phyloP scores from a whole-genome alignment of 2,329 filamentous ascomycete species.

The Fusarium mundagurra region DNA sequence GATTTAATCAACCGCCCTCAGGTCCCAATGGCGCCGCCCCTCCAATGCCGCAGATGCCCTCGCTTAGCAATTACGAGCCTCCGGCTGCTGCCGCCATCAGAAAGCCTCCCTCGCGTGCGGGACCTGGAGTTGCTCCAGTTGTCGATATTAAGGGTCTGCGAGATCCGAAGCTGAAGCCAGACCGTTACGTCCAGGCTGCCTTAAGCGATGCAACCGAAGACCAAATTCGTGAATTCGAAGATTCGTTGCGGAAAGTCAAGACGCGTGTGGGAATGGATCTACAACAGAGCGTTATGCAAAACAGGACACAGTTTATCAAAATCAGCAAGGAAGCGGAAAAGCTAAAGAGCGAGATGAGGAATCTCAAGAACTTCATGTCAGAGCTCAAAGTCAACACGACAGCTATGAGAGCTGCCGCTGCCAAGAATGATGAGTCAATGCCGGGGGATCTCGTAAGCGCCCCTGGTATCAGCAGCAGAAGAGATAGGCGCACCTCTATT shows the following conservation, averaged over 20 bases:
- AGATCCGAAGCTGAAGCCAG: constrained; percentile 81
- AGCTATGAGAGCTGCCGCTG: constrained; percentile 69
- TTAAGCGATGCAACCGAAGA: constrained; percentile 87
- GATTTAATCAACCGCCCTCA: constrained; percentile 81
- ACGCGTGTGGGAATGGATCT: constrained; percentile 82
- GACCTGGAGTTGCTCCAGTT: constrained; percentile 64
- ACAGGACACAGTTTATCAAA: constrained; percentile 97
- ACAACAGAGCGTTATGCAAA: constrained; percentile 96
- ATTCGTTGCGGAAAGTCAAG: constrained; percentile 79
- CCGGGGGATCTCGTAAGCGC: constrained; percentile 59
- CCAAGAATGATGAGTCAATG: constrained; percentile 58
- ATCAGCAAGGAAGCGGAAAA: constrained; percentile 99
- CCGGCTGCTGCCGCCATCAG: constrained; percentile 51
- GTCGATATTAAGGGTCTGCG: constrained; percentile 82
- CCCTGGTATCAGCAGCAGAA: constrained; percentile 68
- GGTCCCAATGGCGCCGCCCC: constrained; percentile 76
- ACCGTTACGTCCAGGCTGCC: constrained; percentile 79
- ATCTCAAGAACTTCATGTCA: constrained; percentile 88
- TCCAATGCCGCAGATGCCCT: constrained; percentile 75
- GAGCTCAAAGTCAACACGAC: constrained; percentile 85
- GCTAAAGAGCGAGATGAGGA: constrained; percentile 94
- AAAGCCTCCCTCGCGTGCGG: constrained; percentile 61
- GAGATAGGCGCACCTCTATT: constrained; percentile 90
- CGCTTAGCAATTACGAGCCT: constrained; percentile 67
- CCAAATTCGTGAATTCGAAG: constrained; percentile 85